A percentile compares a stretch with the other conserved stretches of the same genome.
Evolutionary conservation across 1,139 yeast genomes (phyloP).

Genomic region (Yamadazyma spencermartinsiae): DNA sequence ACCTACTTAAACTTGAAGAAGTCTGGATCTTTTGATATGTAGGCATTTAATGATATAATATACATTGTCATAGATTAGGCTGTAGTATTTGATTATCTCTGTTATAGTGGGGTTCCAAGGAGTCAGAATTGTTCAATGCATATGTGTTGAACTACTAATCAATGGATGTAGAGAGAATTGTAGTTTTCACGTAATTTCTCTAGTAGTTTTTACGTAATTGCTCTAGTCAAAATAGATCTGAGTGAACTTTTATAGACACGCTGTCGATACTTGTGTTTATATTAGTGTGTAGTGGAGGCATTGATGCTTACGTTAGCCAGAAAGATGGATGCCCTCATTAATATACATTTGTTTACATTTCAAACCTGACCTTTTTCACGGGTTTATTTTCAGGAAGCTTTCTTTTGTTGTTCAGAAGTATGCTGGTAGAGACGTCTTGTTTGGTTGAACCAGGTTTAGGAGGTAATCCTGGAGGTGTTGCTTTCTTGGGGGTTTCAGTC

Average conservation of each 20-base stretch:
- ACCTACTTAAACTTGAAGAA: conserved; percentile 72
- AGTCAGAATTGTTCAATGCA: no score
- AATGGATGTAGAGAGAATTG: no score
- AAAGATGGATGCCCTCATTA: no score
- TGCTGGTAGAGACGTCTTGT: not conserved
- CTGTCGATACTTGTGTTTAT: not conserved
- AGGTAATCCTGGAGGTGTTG: not conserved
- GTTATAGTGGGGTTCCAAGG: no score
- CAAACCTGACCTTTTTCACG: conserved; percentile 31
- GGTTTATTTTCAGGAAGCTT: conserved; percentile 1
- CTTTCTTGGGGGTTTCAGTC: not conserved
- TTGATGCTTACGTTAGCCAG: not conserved
- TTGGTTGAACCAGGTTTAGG: not conserved
- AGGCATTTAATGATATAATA: conserved; percentile 4
- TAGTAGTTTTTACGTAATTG: no score
- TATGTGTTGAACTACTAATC: no score
- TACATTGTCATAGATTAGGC: not conserved
- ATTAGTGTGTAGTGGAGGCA: not conserved
- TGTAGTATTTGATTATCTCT: not conserved
- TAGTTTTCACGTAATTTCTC: no score
- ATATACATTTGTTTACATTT: no score
- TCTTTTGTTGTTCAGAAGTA: not conserved
- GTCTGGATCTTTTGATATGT: conserved; percentile 55
- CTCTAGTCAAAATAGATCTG: no score
- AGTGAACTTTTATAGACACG: no score